phyloP scores from a whole-genome alignment of 164 flowering plant genomes.

The Kingdonia uniflora region DNA sequence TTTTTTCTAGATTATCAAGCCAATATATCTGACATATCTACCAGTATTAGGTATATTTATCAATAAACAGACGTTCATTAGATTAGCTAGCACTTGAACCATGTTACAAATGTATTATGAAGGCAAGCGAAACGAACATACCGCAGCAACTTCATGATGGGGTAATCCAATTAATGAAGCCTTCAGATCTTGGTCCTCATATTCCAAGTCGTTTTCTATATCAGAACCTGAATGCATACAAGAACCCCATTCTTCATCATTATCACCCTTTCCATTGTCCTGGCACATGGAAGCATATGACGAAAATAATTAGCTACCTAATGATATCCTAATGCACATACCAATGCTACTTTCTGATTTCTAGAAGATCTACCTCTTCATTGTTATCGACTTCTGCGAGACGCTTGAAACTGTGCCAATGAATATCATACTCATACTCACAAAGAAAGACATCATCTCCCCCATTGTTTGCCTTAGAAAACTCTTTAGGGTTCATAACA shows the following conservation, averaged over 20 bases:
- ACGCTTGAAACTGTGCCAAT: slow-evolving; percentile 91
- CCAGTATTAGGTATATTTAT: no score
- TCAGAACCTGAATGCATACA: slow-evolving; percentile 40
- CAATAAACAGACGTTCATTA: no score
- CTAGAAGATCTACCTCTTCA: slow-evolving; percentile 39
- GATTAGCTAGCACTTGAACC: no score
- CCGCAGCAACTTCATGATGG: slow-evolving; percentile 62
- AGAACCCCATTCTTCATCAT: slow-evolving; percentile 67
- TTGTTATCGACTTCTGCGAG: slow-evolving; percentile 52
- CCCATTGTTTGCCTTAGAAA: slow-evolving; percentile 51
- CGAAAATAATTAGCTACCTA: slow-evolving; percentile 2
- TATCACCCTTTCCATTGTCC: slow-evolving; percentile 40
- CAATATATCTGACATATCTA: no score
- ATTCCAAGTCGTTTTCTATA: slow-evolving; percentile 48
- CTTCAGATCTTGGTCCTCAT: slow-evolving; percentile 33
- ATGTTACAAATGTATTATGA: not conserved
- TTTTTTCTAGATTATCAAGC: no score
- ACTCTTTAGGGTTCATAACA: slow-evolving; percentile 75
- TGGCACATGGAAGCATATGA: slow-evolving; percentile 17
- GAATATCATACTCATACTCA: slow-evolving; percentile 85
- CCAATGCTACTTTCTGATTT: not conserved
- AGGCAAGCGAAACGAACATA: slow-evolving; percentile 21
- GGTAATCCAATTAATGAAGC: slow-evolving; percentile 19
- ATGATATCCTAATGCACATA: not conserved
- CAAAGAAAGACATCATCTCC: slow-evolving; percentile 94